Conservation (phyloP, 192 early-diverging fungal genomes). For the Coemansia sp. region DNA sequence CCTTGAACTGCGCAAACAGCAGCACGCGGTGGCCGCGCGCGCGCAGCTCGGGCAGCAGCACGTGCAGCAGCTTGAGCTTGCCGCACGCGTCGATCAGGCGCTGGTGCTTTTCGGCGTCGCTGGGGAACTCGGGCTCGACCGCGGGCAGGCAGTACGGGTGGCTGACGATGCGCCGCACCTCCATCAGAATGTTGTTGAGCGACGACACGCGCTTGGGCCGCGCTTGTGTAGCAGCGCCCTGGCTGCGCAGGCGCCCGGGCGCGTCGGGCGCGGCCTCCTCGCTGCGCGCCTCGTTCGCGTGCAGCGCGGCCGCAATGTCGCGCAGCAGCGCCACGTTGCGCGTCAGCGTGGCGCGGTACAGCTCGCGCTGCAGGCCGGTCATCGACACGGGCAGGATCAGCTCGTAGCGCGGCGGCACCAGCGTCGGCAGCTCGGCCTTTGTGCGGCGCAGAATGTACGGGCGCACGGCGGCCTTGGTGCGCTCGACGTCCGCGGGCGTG, state of each 20-base stretch:
- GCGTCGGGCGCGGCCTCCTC: conserved; percentile 34
- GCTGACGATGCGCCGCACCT: conserved; percentile 91
- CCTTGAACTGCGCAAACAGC: conserved; percentile 95
- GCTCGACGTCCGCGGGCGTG: conserved; percentile 64
- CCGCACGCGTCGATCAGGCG: conserved; percentile 83
- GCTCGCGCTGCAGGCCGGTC: conserved; percentile 74
- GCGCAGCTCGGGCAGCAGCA: conserved; percentile 79
- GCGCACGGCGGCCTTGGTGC: conserved; percentile 66
- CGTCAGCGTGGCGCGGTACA: conserved; percentile 84
- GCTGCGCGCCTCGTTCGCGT: neutral
- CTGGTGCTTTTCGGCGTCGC: conserved; percentile 65
- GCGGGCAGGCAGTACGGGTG: conserved; percentile 82
- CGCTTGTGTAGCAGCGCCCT: neutral
- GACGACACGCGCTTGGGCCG: conserved; percentile 37
- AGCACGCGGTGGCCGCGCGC: conserved; percentile 87
- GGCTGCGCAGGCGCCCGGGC: conserved; percentile 9
- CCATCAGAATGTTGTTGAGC: conserved; percentile 88
- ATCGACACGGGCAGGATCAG: conserved; percentile 90
- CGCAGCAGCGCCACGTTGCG: conserved; percentile 76
- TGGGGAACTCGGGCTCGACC: conserved; percentile 56
- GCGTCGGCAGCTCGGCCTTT: conserved; percentile 90
- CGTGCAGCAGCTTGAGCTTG: conserved; percentile 92
- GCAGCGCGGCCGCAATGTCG: conserved; percentile 24
- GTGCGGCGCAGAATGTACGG: conserved; percentile 84
- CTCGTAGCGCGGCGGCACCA: conserved; percentile 89